Base-by-base conservation (phyloP, 1,139 yeast genomes). In the Trichomonascaceae sp. region DNA sequence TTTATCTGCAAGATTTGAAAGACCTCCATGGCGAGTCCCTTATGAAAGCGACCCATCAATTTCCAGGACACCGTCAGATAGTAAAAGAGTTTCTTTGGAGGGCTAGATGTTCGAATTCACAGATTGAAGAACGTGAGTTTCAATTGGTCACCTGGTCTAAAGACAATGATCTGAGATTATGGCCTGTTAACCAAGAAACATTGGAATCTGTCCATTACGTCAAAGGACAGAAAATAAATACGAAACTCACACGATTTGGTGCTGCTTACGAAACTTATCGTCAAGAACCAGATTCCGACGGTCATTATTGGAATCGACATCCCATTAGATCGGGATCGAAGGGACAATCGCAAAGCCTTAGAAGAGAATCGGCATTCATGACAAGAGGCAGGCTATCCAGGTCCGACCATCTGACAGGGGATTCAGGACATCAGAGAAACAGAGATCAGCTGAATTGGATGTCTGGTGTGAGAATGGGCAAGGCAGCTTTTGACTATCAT, bases 131-230 rank as follows among this genome's bases (percentile, higher is more conserved):
- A 73, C 76, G 90, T 54, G 96, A 89, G 58, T 90, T 80, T 65
- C 97, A 91, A 66, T 70, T 93, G 52, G 95, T 93, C 0, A 88
- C 99, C 0, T 93, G 98, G 97, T 85, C 96, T 0, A 83, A 87
- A 58, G 99, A 93, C 66, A 81, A 83, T 61, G 96, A 89, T 65
- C 73, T 93, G 56, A 78, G 91, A 57, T 70, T 91, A 51, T 91
- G 97, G 98, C 87, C 90, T 0, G 76, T 84, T 45, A 76, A 80
- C 50, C 84, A 83, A 9, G 76, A 76, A 3, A 68, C 85, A 17
- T 83, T 87, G 64, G 79, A 76, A 18, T 74, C 76, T 49, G 84
- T 87, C 30, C 77, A 80, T 58, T 85, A 81, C 65, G 75, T 78
- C 9, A 65, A 72, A 48, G 73, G 74, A 17, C 69, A 65, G n/a